Percentiles rank a stretch among this genome's conserved stretches.
These are phyloP conservation scores for Wallacemonas rigidus DNA, from an alignment of 208 protist genomes.

Conservation along the genomic window DNA sequence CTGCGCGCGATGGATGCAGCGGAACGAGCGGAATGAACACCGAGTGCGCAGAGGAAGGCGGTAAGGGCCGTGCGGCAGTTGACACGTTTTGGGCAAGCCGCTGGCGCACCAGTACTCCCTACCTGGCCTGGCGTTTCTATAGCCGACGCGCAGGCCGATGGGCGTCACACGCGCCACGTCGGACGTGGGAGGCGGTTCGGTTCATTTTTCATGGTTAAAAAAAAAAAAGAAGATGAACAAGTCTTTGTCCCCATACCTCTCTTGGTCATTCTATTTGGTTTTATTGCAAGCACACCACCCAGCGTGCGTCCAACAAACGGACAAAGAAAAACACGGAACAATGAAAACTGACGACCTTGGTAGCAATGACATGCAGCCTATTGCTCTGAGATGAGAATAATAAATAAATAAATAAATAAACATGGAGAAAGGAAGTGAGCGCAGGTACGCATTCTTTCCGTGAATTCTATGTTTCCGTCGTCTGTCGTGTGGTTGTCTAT, in stretches of 20 bases:
- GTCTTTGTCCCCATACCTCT: too few relatives aligned
- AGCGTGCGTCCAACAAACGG: neutral
- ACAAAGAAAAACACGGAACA: conserved; percentile 1
- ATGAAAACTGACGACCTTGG: neutral
- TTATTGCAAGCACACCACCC: neutral
- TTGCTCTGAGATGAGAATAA: too few relatives aligned
- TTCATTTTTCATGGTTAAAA: conserved; percentile 37
- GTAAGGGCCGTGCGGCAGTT: conserved; percentile 4
- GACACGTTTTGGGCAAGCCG: conserved; percentile 7
- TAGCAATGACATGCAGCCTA: too few relatives aligned
- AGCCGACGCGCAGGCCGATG: conserved; percentile 12
- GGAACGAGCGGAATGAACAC: neutral
- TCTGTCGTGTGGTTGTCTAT: too few relatives aligned
- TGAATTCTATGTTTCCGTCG: too few relatives aligned
- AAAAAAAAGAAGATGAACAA: neutral
- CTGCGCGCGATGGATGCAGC: conserved; percentile 14
- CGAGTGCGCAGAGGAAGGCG: too few relatives aligned
- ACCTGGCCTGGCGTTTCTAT: conserved; percentile 34
- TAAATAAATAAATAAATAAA: too few relatives aligned
- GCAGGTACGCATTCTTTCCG: too few relatives aligned
- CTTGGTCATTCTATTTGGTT: too few relatives aligned
- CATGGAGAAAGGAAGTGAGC: too few relatives aligned
- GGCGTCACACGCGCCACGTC: conserved; percentile 24
- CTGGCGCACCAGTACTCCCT: conserved; percentile 2
- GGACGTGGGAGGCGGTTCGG: conserved; percentile 32